Base-by-base conservation (phyloP, 352 stramenopile genomes). In the Phytophthora melonis region DNA sequence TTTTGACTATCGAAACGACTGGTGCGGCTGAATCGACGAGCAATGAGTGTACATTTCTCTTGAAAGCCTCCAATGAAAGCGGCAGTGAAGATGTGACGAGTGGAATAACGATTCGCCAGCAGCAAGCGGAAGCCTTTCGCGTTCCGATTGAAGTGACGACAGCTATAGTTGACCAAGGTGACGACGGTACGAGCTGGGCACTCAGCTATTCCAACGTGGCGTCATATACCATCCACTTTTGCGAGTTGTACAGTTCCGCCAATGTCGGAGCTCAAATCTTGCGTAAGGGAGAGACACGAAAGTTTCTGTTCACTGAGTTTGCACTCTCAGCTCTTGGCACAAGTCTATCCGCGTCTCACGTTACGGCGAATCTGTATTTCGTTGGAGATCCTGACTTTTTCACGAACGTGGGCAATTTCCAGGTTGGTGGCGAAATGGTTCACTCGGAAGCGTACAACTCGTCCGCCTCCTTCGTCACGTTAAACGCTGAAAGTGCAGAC, bases 211-310 rank as follows among this genome's bases (percentile, higher is more conserved):
- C 56, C 16, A 60, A 14, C 4, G 3, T 67, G 9, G 13, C 66
- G 7, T 63, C 63, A 13, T 76, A 72, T 23, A 18, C 60, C 23
- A 36, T 67, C 23, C 11, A 72, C 8, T 76, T 76, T 68, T 76
- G 69, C 41, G 56, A 58, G 32, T 19, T 72, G 27, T 45, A 8
- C 2, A n/a, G n/a, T 14, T 19, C 25, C 10, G 16, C 25, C 7
- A 63, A 60, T 39, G 21, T 13, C 23, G 57, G 41, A 7, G 27
- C 50, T 23, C 50, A 68, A 1, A 34, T 72, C n/a, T n/a, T 72
- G 16, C 63, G 23, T n/a, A 63, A 76, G 2, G 69, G 49, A 13
- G 43, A 56, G 21, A 32, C 43, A 25, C 32, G 16, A 25, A 45
- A 55, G 23, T 58, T 72, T 49, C 6, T 64, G 23, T 45, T 67